phyloP scores from a whole-genome alignment of 495 filamentous ascomycete species.

The Penicillium paxilli region DNA sequence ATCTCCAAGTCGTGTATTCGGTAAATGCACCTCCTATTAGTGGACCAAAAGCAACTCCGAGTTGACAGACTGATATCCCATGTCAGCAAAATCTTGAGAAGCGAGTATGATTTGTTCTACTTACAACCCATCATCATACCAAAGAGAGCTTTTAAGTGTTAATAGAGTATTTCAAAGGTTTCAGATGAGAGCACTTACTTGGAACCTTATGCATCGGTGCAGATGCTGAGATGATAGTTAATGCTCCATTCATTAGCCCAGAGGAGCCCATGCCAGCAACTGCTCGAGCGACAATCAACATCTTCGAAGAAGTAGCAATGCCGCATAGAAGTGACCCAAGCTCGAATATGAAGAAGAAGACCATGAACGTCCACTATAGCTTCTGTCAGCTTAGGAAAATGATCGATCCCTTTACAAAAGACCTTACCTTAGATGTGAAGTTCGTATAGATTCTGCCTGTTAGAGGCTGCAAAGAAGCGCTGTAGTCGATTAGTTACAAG shows the following conservation, averaged over 20 bases:
- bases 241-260: slow-evolving; percentile 51
- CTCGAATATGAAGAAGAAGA: slow-evolving; percentile 41
- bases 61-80: slow-evolving; percentile 25
- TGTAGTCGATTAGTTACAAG: too few species aligned
- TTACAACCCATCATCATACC: slow-evolving; percentile 38
- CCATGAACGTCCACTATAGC: slow-evolving; percentile 31
- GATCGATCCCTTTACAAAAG: background rate
- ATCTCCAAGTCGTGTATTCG: slow-evolving; percentile 51
- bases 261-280: slow-evolving; percentile 42
- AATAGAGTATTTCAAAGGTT: slow-evolving; percentile 9
- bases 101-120: slow-evolving; percentile 14
- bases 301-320: slow-evolving; percentile 40
- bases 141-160: slow-evolving; percentile 23
- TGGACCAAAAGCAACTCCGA: slow-evolving; percentile 49
- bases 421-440: slow-evolving; percentile 42
- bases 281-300: slow-evolving; percentile 48
- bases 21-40: slow-evolving; percentile 61
- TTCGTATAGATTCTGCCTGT: slow-evolving; percentile 49
- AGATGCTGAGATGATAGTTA: slow-evolving; percentile 50
- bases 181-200: slow-evolving; percentile 8
- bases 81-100: slow-evolving; percentile 1
- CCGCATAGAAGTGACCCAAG: slow-evolving; percentile 46
- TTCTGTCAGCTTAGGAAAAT: too few species aligned
- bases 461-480: slow-evolving; percentile 45
- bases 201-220: slow-evolving; percentile 49